Evolutionary conservation across 306 rosid species (phyloP).

Genomic region (Cicer pinnatifidum): DNA sequence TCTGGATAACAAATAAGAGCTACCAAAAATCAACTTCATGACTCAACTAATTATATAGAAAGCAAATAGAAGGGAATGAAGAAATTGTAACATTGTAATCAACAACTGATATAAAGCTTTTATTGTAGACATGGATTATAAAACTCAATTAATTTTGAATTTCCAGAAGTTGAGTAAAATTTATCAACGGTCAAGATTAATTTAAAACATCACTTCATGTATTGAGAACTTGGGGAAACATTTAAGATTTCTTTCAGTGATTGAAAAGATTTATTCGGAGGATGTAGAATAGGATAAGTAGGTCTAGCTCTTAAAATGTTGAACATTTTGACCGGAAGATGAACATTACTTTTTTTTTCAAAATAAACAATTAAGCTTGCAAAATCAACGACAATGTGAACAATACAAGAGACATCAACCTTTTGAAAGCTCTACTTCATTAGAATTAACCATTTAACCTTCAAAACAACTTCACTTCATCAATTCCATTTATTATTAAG

Average conservation of each 20-base stretch:
- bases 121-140: neutral
- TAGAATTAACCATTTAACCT: neutral
- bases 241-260: neutral
- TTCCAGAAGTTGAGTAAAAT: neutral
- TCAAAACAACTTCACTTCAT: slow-evolving; percentile 1
- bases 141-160: neutral
- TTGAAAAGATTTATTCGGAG: neutral
- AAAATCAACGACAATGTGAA: neutral
- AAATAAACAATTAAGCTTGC: slow-evolving; percentile 8
- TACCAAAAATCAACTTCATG: slow-evolving; percentile 34
- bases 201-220: slow-evolving; percentile 5
- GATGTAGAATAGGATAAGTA: slow-evolving; percentile 2
- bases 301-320: slow-evolving; percentile 21
- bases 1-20: slow-evolving; percentile 53
- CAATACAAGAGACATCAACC: slow-evolving; percentile 5
- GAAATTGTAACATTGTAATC: neutral
- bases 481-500: slow-evolving; percentile 6
- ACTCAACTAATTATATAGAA: slow-evolving; percentile 13
- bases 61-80: neutral
- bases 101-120: slow-evolving; percentile 3
- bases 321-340: slow-evolving; percentile 13
- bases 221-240: neutral
- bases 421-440: neutral
- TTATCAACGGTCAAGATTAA: slow-evolving; percentile 18
- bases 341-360: neutral